These are phyloP conservation scores for Hanseniaspora nectarophila DNA, from an alignment of 805 yeast species.

Conservation along the genomic window DNA sequence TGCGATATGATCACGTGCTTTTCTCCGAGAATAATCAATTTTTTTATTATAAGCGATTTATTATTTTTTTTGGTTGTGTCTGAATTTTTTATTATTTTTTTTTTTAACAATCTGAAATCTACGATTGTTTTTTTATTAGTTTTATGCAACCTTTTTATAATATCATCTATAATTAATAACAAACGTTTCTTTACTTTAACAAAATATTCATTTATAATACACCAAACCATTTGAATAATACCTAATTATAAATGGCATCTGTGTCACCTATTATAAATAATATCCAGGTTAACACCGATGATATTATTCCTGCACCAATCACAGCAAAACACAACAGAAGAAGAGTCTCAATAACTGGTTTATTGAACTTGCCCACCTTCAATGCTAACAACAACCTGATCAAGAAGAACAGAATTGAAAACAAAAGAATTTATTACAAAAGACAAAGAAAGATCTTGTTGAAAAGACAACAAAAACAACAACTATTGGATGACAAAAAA, in stretches of 20 bases:
- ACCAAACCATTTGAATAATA: background rate
- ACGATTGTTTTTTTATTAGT: too few species aligned
- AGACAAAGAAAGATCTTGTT: constrained; percentile 11
- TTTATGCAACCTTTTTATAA: too few species aligned
- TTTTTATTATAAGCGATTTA: too few species aligned
- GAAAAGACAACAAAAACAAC: background rate
- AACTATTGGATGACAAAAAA: background rate
- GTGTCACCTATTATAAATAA: constrained; percentile 4
- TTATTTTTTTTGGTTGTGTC: too few species aligned
- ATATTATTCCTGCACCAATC: background rate
- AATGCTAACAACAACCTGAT: constrained; percentile 8
- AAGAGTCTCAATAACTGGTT: constrained; percentile 9
- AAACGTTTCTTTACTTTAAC: background rate
- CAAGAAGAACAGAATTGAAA: constrained; percentile 9
- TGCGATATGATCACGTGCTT: too few species aligned
- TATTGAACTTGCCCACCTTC: constrained; percentile 3
- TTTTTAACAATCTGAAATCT: too few species aligned
- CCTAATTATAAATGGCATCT: background rate
- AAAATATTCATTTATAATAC: background rate
- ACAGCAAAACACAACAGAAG: constrained; percentile 7
- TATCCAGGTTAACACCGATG: background rate
- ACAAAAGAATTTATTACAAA: constrained; percentile 12
- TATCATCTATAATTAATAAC: too few species aligned
- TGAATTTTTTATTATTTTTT: too few species aligned
- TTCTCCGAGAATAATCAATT: too few species aligned